A percentile compares a stretch with the other conserved stretches of the same genome.
Evolutionary conservation across 768 basidiomycete genomes (phyloP).

Genomic region (Kwoniella heveanensis): DNA sequence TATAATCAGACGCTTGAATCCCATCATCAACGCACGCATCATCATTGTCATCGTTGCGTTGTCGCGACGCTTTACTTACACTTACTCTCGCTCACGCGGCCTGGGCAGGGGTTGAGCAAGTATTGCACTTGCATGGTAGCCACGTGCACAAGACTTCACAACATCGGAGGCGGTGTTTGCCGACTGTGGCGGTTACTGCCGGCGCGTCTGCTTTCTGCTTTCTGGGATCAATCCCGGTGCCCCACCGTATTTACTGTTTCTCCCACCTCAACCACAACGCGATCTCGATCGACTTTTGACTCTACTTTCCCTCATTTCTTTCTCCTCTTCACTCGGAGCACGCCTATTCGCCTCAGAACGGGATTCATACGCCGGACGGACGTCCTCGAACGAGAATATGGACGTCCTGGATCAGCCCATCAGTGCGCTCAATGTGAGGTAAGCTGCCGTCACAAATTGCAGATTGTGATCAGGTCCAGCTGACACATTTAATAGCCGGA

Average conservation of each 20-base stretch:
- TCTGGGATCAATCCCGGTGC: too few species aligned
- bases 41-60: constrained; percentile 5
- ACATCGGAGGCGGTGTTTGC: neutral
- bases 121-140: neutral
- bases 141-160: neutral
- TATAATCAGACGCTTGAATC: too few species aligned
- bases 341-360: too few species aligned
- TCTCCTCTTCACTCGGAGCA: neutral
- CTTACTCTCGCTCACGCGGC: constrained; percentile 1
- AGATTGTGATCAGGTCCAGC: neutral
- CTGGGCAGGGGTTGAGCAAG: too few species aligned
- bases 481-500: constrained; percentile 6
- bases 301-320: neutral
- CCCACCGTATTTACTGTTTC: constrained; percentile 6
- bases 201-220: neutral
- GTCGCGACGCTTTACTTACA: neutral
- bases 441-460: neutral
- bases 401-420: neutral
- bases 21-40: neutral
- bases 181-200: neutral
- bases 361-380: too few species aligned
- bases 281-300: constrained; percentile 6
- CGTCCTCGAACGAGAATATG: too few species aligned
- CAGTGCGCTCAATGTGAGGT: neutral
- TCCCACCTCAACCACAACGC: constrained; percentile 11